A percentile compares a stretch with the other conserved stretches of the same genome.
These are phyloP conservation scores for Pittosporum tobira DNA, from an alignment of 129 eudicot genomes.

Conservation along the genomic window DNA sequence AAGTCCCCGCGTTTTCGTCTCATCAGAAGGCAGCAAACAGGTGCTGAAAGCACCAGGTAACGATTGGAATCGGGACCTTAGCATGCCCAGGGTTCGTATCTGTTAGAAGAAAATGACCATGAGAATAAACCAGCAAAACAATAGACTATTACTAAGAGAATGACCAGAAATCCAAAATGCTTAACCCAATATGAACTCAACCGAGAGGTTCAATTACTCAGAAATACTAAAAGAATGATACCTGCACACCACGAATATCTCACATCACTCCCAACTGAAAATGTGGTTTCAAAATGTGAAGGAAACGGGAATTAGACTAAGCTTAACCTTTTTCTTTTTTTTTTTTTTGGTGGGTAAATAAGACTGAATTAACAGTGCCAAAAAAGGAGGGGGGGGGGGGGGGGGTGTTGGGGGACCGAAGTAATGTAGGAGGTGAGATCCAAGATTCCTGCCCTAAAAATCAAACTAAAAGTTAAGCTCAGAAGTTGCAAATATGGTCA, in stretches of 20 bases:
- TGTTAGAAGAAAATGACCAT: conserved; percentile 22
- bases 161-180: not conserved
- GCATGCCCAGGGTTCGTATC: conserved; percentile 91
- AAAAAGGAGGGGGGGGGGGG: too few species aligned
- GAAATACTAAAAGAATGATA: not conserved
- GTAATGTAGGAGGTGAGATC: too few species aligned
- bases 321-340: too few species aligned
- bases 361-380: too few species aligned
- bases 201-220: too few species aligned
- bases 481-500: too few species aligned
- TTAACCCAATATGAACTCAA: not conserved
- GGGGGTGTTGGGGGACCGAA: too few species aligned
- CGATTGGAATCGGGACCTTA: conserved; percentile 89
- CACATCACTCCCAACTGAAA: too few species aligned
- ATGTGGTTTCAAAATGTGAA: not conserved
- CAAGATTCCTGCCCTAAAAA: too few species aligned
- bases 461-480: too few species aligned
- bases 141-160: not conserved
- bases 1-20: conserved; percentile 48
- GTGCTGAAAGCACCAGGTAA: conserved; percentile 94
- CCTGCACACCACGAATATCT: not conserved
- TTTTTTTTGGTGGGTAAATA: too few species aligned
- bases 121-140: not conserved
- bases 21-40: conserved; percentile 72
- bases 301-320: too few species aligned